Conservation (phyloP, 2,329 filamentous ascomycete species). For the Fusarium odoratissimum region DNA sequence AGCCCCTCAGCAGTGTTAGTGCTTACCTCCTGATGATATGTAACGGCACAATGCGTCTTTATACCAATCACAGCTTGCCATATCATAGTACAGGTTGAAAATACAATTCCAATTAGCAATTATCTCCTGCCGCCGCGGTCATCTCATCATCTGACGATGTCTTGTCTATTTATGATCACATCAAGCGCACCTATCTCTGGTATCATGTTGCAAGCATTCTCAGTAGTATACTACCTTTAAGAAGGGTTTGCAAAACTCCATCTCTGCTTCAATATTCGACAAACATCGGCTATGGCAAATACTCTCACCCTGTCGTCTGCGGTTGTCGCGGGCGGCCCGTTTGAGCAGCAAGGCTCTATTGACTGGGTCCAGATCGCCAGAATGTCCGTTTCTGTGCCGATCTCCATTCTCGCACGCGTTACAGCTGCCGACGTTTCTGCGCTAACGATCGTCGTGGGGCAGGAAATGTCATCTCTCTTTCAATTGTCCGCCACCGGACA, state of each 20-base stretch:
- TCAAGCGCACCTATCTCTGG: rapidly evolving
- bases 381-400: rapidly evolving
- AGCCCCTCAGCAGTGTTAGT: background rate
- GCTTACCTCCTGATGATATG: background rate
- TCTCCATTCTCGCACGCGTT: background rate
- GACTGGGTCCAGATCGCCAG: background rate
- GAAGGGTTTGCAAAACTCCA: background rate
- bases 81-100: background rate
- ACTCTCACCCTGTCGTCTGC: rapidly evolving
- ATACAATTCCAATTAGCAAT: rapidly evolving
- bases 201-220: rapidly evolving
- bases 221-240: background rate
- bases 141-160: background rate
- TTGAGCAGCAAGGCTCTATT: background rate
- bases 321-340: rapidly evolving
- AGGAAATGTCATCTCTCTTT: background rate
- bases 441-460: rapidly evolving
- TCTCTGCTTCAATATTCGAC: rapidly evolving
- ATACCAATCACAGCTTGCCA: background rate
- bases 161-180: background rate
- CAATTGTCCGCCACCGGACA: rapidly evolving
- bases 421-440: rapidly evolving
- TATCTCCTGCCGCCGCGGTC: background rate
- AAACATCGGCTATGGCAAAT: background rate
- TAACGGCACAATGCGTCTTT: rapidly evolving